Evolutionary conservation across 2,329 filamentous ascomycete genomes (phyloP).

Genomic region (Epichloe bromicola): DNA sequence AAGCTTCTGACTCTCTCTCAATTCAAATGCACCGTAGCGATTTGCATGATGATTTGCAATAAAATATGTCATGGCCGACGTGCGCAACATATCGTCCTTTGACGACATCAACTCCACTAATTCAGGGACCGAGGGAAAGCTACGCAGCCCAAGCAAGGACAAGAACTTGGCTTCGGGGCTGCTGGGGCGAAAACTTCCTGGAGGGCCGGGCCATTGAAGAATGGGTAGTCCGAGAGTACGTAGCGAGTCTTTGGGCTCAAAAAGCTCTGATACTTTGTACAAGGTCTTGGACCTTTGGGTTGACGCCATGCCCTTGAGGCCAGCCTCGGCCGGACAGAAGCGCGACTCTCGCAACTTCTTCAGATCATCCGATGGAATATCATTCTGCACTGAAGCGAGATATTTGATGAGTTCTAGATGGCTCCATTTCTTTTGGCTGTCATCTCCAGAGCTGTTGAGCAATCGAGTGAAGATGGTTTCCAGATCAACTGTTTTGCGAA

Average conservation of each 20-base stretch:
- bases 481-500: slow-evolving; percentile 86
- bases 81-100: slow-evolving; percentile 43
- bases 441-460: slow-evolving; percentile 44
- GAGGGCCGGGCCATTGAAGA: slow-evolving; percentile 64
- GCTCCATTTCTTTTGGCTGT: slow-evolving; percentile 61
- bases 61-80: slow-evolving; percentile 68
- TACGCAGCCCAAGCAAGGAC: slow-evolving; percentile 55
- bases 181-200: slow-evolving; percentile 47
- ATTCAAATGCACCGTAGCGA: slow-evolving; percentile 54
- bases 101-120: slow-evolving; percentile 68
- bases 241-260: slow-evolving; percentile 61
- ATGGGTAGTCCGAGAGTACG: slow-evolving; percentile 61
- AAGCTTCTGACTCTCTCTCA: slow-evolving; percentile 38
- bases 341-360: slow-evolving; percentile 62
- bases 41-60: slow-evolving; percentile 68
- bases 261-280: slow-evolving; percentile 68
- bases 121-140: slow-evolving; percentile 53
- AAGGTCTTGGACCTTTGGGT: slow-evolving; percentile 37
- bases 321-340: slow-evolving; percentile 69
- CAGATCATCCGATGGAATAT: slow-evolving; percentile 76
- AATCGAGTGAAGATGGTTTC: slow-evolving; percentile 86
- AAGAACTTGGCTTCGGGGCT: slow-evolving; percentile 68
- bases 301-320: slow-evolving; percentile 40
- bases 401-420: slow-evolving; percentile 94
- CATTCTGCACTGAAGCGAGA: slow-evolving; percentile 73